phyloP scores from a whole-genome alignment of 2,329 filamentous ascomycete species.

The Alternaria atra region DNA sequence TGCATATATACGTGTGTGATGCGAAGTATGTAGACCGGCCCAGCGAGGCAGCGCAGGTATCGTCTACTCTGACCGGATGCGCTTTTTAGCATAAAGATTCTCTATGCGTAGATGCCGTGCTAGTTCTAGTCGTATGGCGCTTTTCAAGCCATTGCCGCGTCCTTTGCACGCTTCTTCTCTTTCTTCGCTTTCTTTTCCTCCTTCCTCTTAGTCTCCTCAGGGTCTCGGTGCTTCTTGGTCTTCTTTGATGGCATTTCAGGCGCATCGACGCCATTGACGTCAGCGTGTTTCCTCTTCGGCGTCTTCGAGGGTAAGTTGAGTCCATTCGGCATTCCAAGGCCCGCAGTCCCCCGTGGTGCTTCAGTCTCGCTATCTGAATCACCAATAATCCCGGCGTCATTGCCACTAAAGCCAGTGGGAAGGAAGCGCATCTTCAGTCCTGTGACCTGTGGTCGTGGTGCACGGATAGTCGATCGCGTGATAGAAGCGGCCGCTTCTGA shows the following conservation, averaged over 20 bases:
- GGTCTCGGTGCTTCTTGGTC: conserved; percentile 49
- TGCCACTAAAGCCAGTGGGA: conserved; percentile 67
- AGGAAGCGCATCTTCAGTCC: conserved; percentile 73
- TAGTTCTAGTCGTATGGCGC: neutral
- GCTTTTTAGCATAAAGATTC: neutral
- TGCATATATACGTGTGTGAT: neutral
- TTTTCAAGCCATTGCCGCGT: conserved; percentile 27
- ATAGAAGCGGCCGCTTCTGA: conserved; percentile 53
- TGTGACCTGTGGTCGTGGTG: conserved; percentile 70
- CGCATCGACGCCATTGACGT: conserved; percentile 39
- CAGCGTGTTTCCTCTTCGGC: conserved; percentile 54
- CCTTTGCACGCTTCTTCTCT: conserved; percentile 47
- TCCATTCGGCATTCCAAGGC: conserved; percentile 35
- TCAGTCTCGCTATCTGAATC: conserved; percentile 56
- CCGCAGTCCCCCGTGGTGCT: conserved; percentile 40
- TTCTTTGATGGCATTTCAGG: conserved; percentile 49
- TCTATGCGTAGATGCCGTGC: neutral
- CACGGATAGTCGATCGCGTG: conserved; percentile 60
- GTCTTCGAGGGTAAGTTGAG: conserved; percentile 33
- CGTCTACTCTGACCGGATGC: neutral
- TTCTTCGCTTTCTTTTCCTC: conserved; percentile 52
- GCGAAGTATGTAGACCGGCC: neutral
- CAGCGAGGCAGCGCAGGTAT: neutral
- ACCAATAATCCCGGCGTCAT: conserved; percentile 55
- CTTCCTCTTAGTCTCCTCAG: conserved; percentile 47